Base-by-base conservation (phyloP, 352 stramenopile species). In the Phytophthora pistaciae region DNA sequence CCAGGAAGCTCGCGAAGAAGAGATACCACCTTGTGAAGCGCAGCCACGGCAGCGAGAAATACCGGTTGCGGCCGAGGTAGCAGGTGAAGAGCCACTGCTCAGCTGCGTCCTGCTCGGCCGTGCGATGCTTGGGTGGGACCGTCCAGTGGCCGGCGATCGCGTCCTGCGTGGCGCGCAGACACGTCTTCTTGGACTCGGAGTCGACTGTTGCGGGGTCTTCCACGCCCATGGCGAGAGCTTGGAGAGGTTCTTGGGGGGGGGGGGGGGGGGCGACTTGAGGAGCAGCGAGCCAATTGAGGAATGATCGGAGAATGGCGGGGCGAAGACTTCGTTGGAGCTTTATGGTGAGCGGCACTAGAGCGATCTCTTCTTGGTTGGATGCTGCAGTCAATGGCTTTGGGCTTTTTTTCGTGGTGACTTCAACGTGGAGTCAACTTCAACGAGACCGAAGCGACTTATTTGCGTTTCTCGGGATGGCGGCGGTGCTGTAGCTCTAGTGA, bases 21-120 rank as follows among this genome's bases (percentile, higher is more conserved):
- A 90, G 66, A 64, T 84, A 84, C 83, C 83, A 90, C 40, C 82
- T 76, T 23, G 70, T 76, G 68, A 90, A 90, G 56, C 66, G 66
- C 60, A 90, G 36, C 11, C 29, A 65, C 3, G 56, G 67, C 16
- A 77, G 18, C 56, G 70, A 78, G 55, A 80, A 80, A 68, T 88
- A 91, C 31, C 78, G 74, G 69, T 84, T 77, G 27, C 86, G 85
- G 68, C 79, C 79, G 3, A 86, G 31, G 65, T 82, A 90, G 59
- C 75, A 74, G 36, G 79, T 84, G 59, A 90, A 25, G 48, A 90
- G 76, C 66, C 79, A 83, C 54, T 79, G 65, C 52, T 91, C 83
- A 25, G 83, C 83, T 13, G 82, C 80, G 44, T 88, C 75, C 25
- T 91, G 79, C 42, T 84, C 72, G 13, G 65, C 18, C 10, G 81